Evolutionary conservation across 148 eudicot genomes (phyloP), one percentile per base, ranked within the genome.

Genomic region (Nepenthes gracilis): DNA sequence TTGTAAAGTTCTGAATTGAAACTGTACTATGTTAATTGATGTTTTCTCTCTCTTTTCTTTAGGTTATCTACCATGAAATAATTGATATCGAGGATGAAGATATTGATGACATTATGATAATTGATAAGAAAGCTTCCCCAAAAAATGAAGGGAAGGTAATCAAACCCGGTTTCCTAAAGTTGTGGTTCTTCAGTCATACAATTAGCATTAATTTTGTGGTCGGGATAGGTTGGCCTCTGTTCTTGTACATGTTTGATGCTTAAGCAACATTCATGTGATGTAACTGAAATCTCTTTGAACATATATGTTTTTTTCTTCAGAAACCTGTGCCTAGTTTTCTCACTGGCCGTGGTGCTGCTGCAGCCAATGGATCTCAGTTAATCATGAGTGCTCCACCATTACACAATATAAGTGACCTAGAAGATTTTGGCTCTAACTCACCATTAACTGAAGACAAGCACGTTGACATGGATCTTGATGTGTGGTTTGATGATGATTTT

Each of bases 11-110:
- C 47, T 35, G 37, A 23, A 23, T 23, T 23, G 23, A 23, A 23
- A 23, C 23, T 23, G 37, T 14, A 15, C 14, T 6, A 59, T 61
- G 12, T 48, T 45, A 10, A 12, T 67, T 67, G 64, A 43, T 37
- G 14, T 66, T 53, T 68, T 38, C 8, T 56, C 4, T 47, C 35
- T 57, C 47, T 32, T 15, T 57, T 38, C 32, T 35, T 69, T 60
- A 88, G 96, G 80, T 67, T 70, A 57, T 69, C 35, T 38, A 12
- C 48, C 81, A 58, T 47, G 96, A 83, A 77, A 58, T 85, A 59
- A 81, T 83, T 43, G 73, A 77, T 62, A 67, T 85, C 53, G 96
- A 72, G 66, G 79, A 78, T 67, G 89, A 80, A 59, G 85, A 76
- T 72, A 54, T 70, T 6, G 72, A 67, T 37, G 85, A 77, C 69